These are phyloP conservation scores for Vigna mungo DNA, from an alignment of 306 rosid genomes.

Conservation along the genomic window DNA sequence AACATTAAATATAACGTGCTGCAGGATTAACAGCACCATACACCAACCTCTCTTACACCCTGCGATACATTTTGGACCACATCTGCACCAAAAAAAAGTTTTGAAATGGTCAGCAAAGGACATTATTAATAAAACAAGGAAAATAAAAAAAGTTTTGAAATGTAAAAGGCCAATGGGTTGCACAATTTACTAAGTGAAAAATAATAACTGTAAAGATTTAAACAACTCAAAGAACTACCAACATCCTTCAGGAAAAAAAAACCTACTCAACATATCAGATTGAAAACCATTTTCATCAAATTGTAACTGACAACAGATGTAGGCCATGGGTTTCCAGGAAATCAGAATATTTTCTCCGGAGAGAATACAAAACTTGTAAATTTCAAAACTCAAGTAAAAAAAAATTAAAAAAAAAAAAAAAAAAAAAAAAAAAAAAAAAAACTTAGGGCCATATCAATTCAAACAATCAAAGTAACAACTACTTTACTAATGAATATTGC, in stretches of 20 bases:
- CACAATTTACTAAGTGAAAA: slow-evolving; percentile 9
- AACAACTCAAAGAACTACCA: slow-evolving; percentile 20
- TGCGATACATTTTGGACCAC: slow-evolving; percentile 59
- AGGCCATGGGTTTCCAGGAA: slow-evolving; percentile 5
- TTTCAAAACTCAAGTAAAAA: not conserved
- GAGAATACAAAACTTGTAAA: slow-evolving; percentile 9
- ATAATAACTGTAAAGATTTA: slow-evolving; percentile 10
- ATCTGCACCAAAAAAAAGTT: slow-evolving; percentile 54
- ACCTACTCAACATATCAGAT: slow-evolving; percentile 21
- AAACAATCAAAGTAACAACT: not conserved
- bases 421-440: too few species aligned
- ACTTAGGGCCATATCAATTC: not conserved
- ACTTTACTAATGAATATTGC: too few species aligned
- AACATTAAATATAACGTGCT: slow-evolving; percentile 7
- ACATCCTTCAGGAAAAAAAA: slow-evolving; percentile 33
- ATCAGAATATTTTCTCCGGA: slow-evolving; percentile 11
- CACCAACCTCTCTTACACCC: slow-evolving; percentile 68
- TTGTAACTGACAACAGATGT: slow-evolving; percentile 13
- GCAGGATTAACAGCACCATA: slow-evolving; percentile 29
- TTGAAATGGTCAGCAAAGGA: slow-evolving; percentile 38
- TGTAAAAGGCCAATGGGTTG: not conserved
- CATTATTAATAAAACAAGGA: not conserved
- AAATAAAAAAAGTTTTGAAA: not conserved
- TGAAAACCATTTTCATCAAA: slow-evolving; percentile 29
- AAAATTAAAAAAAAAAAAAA: too few species aligned